phyloP scores from a whole-genome alignment of 1,139 yeast species.

The Hanseniaspora gamundiae region DNA sequence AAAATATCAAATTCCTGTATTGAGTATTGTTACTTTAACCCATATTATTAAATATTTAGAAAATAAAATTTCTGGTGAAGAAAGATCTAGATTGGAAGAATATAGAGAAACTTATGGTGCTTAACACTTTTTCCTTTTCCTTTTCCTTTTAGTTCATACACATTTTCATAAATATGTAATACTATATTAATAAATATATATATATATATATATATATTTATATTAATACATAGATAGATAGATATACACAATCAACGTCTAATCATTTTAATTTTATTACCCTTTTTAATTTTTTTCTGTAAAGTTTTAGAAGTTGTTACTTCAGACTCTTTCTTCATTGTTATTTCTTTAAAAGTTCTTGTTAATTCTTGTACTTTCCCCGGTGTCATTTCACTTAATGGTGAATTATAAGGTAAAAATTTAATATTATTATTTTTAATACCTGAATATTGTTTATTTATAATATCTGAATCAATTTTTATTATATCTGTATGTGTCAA shows the following conservation, averaged over 20 bases:
- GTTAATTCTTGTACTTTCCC: not conserved
- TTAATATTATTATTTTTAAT: not conserved
- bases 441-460: not conserved
- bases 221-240: not conserved
- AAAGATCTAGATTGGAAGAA: slow-evolving; percentile 42
- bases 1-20: slow-evolving; percentile 67
- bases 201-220: not conserved
- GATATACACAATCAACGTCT: not conserved
- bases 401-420: not conserved
- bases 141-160: no score
- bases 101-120: slow-evolving; percentile 39
- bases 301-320: not conserved
- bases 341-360: not conserved
- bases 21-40: slow-evolving; percentile 63
- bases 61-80: slow-evolving; percentile 41
- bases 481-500: not conserved
- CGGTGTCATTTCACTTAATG: not conserved
- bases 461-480: not conserved
- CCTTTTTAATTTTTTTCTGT: slow-evolving; percentile 1
- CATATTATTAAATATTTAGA: slow-evolving; percentile 60
- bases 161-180: not conserved
- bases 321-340: not conserved
- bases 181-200: not conserved
- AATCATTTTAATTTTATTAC: not conserved
- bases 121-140: slow-evolving; percentile 4